Evolutionary conservation across 306 rosid species (phyloP), one percentile per base, ranked within the genome.

Genomic region (Albizia julibrissin): DNA sequence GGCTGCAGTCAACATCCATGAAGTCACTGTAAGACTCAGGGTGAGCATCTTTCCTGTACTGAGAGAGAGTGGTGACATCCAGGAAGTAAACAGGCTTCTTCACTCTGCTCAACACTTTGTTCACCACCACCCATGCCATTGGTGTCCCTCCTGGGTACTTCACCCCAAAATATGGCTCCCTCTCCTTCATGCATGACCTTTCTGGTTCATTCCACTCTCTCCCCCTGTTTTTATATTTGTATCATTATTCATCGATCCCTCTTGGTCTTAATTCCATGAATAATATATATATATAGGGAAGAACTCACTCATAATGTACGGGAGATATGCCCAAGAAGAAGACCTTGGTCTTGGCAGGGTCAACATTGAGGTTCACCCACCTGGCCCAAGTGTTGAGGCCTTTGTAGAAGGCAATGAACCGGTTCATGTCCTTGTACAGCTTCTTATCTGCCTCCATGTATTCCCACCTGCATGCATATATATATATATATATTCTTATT

Each of bases 241-340:
- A n/a, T n/a, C n/a, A n/a, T n/a, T n/a, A n/a, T n/a, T n/a, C n/a
- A n/a, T n/a, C n/a, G n/a, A n/a, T n/a, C n/a, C n/a, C n/a, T n/a
- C n/a, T n/a, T n/a, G 54, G 3, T 46, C 13, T 12, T 2, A 46
- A 29, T 29, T 29, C 31, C 31, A 37, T 37, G 40, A 37, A 18
- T 2, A 1, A 18, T 5, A 50, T 1, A 10, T 0, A 5, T 14
- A 19, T 22, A 50, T 1, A 14, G n/a, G n/a, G 21, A 50, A 18
- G 8, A 50, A 16, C 97, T 87, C 90, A 95, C 99, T 84, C 79
- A 69, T 95, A 95, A 75, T 95, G 99, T 4, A 92, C 92, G 2
- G 98, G 98, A 43, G 98, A 95, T 68, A 95, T 91, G n/a, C 99
- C 99, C 9, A 93, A 84, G 77, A 93, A 95, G 92, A 95, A 95